Evolutionary conservation across 768 basidiomycete species (phyloP).

Genomic region (Nevesoporus exiguus): DNA sequence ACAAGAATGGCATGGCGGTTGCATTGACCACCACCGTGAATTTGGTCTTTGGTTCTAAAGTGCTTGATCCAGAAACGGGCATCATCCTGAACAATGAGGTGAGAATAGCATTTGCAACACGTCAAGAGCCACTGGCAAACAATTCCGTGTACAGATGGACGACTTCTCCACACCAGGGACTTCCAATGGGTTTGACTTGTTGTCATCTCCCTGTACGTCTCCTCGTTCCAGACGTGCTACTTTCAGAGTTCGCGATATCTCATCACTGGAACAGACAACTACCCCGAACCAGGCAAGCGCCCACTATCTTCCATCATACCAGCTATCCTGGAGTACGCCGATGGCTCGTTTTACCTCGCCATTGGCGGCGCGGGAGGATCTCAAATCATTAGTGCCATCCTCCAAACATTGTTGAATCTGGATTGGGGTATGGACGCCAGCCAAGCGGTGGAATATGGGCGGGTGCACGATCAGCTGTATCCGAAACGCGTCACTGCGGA

Average conservation of each 20-base stretch:
- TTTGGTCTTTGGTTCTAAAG: constrained; percentile 81
- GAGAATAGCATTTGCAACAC: neutral
- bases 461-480: constrained; percentile 85
- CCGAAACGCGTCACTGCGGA: constrained; percentile 64
- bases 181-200: constrained; percentile 82
- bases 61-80: constrained; percentile 84
- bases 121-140: neutral
- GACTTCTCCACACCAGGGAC: constrained; percentile 86
- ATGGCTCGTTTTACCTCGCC: constrained; percentile 70
- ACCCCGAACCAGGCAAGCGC: constrained; percentile 83
- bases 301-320: constrained; percentile 85
- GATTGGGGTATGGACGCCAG: constrained; percentile 77
- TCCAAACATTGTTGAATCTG: constrained; percentile 76
- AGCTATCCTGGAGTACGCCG: constrained; percentile 70
- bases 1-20: constrained; percentile 84
- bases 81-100: constrained; percentile 88
- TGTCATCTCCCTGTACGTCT: constrained; percentile 71
- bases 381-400: constrained; percentile 74
- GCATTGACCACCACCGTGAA: constrained; percentile 88
- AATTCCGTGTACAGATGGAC: constrained; percentile 55
- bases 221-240: neutral
- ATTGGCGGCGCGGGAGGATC: constrained; percentile 88
- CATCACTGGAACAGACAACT: constrained; percentile 59
- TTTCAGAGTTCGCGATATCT: constrained; percentile 1
- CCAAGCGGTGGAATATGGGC: constrained; percentile 76